Base-by-base conservation (phyloP, 176 grass and related monocot species). In the Microstegium vimineum region DNA sequence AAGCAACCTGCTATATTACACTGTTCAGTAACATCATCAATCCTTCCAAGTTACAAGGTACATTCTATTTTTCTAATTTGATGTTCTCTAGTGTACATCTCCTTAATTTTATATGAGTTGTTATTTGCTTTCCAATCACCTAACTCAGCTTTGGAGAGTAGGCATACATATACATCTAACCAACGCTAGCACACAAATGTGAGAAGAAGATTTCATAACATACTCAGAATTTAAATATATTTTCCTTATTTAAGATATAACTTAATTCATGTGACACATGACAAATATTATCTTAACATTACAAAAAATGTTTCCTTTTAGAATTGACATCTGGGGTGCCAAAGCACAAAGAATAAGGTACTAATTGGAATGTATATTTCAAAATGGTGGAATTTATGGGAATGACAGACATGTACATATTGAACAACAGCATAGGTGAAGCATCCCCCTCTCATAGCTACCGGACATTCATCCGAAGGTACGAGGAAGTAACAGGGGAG, bases 381-480 rank as follows among this genome's bases (percentile, higher is more conserved):
- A 87, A 70, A 82, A 70, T 1, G 13, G 17, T 30, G n/a, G 40
- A 33, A 67, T 22, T 64, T 64, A 79, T 60, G n/a, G 27, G 66
- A 82, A 68, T 52, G 67, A 26, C 69, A 91, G 51, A 32, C 66
- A 60, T 88, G 74, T 91, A 92, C 75, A 89, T 83, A 78, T 42
- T 69, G 66, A 74, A 82, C 54, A 77, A 65, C 43, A 86, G n/a
- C 74, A 73, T 46, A 41, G 10, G 17, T 9, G n/a, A n/a, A n/a
- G n/a, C 26, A 25, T 32, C 45, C 60, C 46, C 46, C 5, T n/a
- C n/a, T n/a, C n/a, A 57, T 18, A 31, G 12, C 76, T 89, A 97
- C 31, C 81, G 77, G 35, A 77, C 75, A 70, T 90, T 84, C 86
- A 91, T 97, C 78, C 87, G 60, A 56, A 97, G 84, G 83, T 89